These are phyloP conservation scores for Knufia fluminis DNA, from an alignment of 2,329 filamentous ascomycete genomes.

Conservation along the genomic window DNA sequence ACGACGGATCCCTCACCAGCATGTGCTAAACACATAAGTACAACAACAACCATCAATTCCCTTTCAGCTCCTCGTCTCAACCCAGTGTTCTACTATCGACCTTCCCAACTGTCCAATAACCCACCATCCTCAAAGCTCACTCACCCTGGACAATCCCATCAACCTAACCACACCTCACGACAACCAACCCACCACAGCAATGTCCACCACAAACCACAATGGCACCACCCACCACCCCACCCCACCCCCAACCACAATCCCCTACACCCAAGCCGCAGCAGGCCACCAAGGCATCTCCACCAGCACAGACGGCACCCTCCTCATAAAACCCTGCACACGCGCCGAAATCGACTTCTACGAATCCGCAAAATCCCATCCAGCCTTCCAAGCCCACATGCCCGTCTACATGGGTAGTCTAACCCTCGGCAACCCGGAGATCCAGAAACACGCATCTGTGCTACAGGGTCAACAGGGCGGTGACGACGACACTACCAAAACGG, in stretches of 20 bases:
- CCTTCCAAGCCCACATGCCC: constrained; percentile 74
- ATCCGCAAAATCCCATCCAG: constrained; percentile 55
- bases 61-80: too few species aligned
- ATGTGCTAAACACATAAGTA: too few species aligned
- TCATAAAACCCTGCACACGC: constrained; percentile 88
- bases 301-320: constrained; percentile 70
- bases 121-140: too few species aligned
- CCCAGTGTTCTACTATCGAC: too few species aligned
- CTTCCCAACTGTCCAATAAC: too few species aligned
- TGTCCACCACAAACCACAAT: too few species aligned
- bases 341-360: constrained; percentile 88
- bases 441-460: constrained; percentile 34
- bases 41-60: too few species aligned
- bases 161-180: too few species aligned
- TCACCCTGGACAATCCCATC: too few species aligned
- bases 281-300: constrained; percentile 73
- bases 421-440: constrained; percentile 46
- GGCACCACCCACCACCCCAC: too few species aligned
- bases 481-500: not conserved
- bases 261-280: constrained; percentile 38
- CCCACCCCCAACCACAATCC: constrained; percentile 17
- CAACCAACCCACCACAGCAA: too few species aligned
- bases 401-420: constrained; percentile 70
- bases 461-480: constrained; percentile 28
- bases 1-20: too few species aligned